These are phyloP conservation scores for Macadamia integrifolia DNA, from an alignment of 164 flowering plant genomes.

Conservation along the genomic window DNA sequence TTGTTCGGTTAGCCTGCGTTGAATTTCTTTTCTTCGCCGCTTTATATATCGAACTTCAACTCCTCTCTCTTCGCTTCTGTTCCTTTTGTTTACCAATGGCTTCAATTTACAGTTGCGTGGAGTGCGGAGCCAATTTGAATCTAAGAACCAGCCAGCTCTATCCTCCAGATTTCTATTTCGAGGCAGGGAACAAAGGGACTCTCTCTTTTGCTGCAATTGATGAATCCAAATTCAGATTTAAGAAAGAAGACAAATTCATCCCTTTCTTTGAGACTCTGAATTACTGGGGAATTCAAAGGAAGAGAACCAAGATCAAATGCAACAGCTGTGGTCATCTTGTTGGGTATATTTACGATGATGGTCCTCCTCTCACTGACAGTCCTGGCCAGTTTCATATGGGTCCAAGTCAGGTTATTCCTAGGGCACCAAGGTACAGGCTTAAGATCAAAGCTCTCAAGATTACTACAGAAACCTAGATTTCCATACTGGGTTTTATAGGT, in stretches of 20 bases:
- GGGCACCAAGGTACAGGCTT: conserved; percentile 80
- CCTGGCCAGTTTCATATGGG: conserved; percentile 82
- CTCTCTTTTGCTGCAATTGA: conserved; percentile 72
- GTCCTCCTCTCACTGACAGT: conserved; percentile 66
- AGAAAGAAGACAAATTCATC: conserved; percentile 77
- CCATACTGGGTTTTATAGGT: background rate
- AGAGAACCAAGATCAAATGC: conserved; percentile 74
- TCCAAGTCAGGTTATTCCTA: conserved; percentile 89
- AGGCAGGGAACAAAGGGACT: conserved; percentile 88
- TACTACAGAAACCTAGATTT: conserved; percentile 15
- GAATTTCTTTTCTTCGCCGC: background rate
- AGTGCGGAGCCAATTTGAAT: conserved; percentile 65
- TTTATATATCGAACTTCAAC: background rate
- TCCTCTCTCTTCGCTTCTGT: background rate
- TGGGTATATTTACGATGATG: conserved; percentile 89
- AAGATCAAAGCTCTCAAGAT: conserved; percentile 64
- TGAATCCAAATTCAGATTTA: conserved; percentile 52
- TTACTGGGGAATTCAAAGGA: conserved; percentile 94
- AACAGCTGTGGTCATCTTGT: conserved; percentile 49
- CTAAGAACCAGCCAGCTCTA: conserved; percentile 48
- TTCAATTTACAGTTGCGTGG: conserved; percentile 61
- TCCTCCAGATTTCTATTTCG: conserved; percentile 80
- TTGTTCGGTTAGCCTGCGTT: background rate
- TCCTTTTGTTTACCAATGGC: conserved; percentile 27
- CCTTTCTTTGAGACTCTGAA: conserved; percentile 92